Conservation (phyloP, 768 basidiomycete genomes). For the Phlebiopsis gigantea region DNA sequence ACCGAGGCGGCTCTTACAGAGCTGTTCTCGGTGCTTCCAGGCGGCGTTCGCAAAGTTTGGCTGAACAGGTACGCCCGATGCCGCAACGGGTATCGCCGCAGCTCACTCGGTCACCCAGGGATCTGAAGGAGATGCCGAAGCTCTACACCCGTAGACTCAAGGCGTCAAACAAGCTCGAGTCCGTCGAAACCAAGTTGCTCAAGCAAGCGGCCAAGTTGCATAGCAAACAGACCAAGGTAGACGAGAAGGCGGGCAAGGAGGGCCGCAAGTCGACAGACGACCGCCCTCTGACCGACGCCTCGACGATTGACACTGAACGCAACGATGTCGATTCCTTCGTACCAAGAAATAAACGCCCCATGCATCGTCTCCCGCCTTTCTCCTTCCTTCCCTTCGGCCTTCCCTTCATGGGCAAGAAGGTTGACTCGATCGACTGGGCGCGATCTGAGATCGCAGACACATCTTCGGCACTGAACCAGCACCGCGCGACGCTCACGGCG, state of each 20-base stretch:
- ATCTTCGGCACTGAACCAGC: slow-evolving; percentile 17
- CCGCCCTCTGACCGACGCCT: slow-evolving; percentile 22
- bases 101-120: slow-evolving; percentile 30
- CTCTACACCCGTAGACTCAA: slow-evolving; percentile 66
- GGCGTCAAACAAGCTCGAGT: slow-evolving; percentile 74
- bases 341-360: slow-evolving; percentile 70
- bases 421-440: slow-evolving; percentile 94
- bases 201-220: slow-evolving; percentile 64
- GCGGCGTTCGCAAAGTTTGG: slow-evolving; percentile 89
- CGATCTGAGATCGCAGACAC: slow-evolving; percentile 61
- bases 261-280: slow-evolving; percentile 10
- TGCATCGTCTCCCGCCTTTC: slow-evolving; percentile 58
- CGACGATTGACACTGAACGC: slow-evolving; percentile 25
- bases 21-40: slow-evolving; percentile 75
- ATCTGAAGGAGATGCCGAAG: slow-evolving; percentile 79
- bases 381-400: slow-evolving; percentile 48
- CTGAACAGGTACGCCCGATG: slow-evolving; percentile 76
- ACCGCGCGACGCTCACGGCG: slow-evolving; percentile 21
- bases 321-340: slow-evolving; percentile 40
- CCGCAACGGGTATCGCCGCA: too few relatives aligned
- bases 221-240: slow-evolving; percentile 40
- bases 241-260: slow-evolving; percentile 18
- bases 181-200: slow-evolving; percentile 72
- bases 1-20: slow-evolving; percentile 46
- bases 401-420: slow-evolving; percentile 75